Evolutionary conservation across 1,139 yeast genomes (phyloP).

Genomic region (Kodamaea anthophila): DNA sequence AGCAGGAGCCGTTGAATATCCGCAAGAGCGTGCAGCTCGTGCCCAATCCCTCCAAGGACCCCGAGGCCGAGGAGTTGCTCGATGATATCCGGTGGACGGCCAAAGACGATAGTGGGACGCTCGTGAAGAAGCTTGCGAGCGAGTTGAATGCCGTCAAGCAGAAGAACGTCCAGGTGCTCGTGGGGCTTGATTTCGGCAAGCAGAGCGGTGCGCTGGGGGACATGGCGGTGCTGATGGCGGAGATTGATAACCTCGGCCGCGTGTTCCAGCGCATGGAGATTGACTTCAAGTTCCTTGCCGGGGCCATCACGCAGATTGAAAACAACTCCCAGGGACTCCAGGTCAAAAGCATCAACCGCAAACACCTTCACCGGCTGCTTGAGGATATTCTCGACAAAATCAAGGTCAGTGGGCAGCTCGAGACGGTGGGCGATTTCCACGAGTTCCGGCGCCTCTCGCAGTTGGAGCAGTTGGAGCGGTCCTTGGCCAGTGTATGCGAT

Average conservation of each 20-base stretch:
- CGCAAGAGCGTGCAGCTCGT: not conserved
- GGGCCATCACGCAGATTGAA: constrained; percentile 68
- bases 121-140: constrained; percentile 50
- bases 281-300: constrained; percentile 42
- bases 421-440: constrained; percentile 40
- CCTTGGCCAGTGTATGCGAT: constrained; percentile 52
- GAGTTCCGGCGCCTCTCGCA: constrained; percentile 45
- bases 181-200: constrained; percentile 35
- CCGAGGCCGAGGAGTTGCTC: constrained; percentile 59
- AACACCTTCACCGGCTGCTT: constrained; percentile 62
- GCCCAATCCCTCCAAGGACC: constrained; percentile 26
- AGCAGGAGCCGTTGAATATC: constrained; percentile 3
- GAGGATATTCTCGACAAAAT: constrained; percentile 64
- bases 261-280: constrained; percentile 41
- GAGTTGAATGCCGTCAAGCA: constrained; percentile 32
- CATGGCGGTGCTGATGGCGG: constrained; percentile 42
- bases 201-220: constrained; percentile 31
- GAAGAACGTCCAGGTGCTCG: constrained; percentile 32
- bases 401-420: constrained; percentile 55
- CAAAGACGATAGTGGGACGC: constrained; percentile 51
- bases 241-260: constrained; percentile 59
- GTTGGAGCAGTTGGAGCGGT: constrained; percentile 47
- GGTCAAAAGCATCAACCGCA: constrained; percentile 77
- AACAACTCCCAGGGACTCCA: constrained; percentile 77
- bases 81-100: constrained; percentile 73